Conservation (phyloP, 352 stramenopile species). For the Pythium periplocum region DNA sequence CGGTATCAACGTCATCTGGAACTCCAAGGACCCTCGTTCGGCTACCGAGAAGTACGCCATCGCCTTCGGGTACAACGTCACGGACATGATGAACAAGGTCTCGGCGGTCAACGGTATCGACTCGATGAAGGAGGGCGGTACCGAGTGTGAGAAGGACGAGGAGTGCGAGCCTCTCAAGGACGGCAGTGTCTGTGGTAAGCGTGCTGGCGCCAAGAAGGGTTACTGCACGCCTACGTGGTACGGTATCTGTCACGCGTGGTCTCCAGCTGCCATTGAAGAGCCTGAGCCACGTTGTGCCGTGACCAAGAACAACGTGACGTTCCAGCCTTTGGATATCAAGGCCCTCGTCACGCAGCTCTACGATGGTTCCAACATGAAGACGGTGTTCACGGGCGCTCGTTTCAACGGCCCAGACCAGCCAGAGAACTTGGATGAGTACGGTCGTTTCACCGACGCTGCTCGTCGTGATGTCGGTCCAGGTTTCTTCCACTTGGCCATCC, state of each 20-base stretch:
- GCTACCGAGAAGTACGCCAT: slow-evolving; percentile 18
- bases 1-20: slow-evolving; percentile 19
- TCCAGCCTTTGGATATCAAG: slow-evolving; percentile 24
- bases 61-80: slow-evolving; percentile 11
- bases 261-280: slow-evolving; percentile 18
- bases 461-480: slow-evolving; percentile 18
- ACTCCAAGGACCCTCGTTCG: slow-evolving; percentile 4
- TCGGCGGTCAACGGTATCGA: slow-evolving; percentile 12
- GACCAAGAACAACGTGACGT: slow-evolving; percentile 18
- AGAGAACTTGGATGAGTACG: slow-evolving; percentile 9
- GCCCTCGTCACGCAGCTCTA: slow-evolving; percentile 21
- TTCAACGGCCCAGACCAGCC: slow-evolving; percentile 15
- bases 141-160: slow-evolving; percentile 1
- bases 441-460: slow-evolving; percentile 13
- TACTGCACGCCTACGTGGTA: slow-evolving; percentile 20
- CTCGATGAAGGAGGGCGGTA: slow-evolving; percentile 2
- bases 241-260: slow-evolving; percentile 22
- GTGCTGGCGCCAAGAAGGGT: slow-evolving; percentile 6
- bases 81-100: slow-evolving; percentile 11
- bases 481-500: slow-evolving; percentile 19
- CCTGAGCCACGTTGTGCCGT: slow-evolving; percentile 18
- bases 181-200: slow-evolving; percentile 10
- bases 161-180: slow-evolving; percentile 12
- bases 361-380: slow-evolving; percentile 16
- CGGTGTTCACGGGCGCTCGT: slow-evolving; percentile 19